Percentiles rank a stretch among this genome's conserved stretches.
Evolutionary conservation across 768 basidiomycete genomes (phyloP).

Genomic region (Mycena metata): DNA sequence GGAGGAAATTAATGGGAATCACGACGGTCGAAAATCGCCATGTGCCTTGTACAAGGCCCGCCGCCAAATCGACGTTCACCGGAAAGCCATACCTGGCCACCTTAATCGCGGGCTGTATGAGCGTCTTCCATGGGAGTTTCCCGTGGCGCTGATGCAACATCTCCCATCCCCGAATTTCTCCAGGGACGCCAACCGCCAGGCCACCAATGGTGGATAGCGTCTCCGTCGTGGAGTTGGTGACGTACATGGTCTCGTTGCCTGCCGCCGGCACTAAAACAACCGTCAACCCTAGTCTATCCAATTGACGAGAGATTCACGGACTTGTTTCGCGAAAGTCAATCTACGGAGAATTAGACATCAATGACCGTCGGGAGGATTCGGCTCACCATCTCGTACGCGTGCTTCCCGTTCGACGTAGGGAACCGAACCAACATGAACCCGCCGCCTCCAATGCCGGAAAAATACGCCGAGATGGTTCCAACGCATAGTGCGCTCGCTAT

Average conservation of each 20-base stretch:
- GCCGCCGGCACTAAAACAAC: slow-evolving; percentile 59
- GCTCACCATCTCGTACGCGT: slow-evolving; percentile 32
- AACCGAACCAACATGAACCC: slow-evolving; percentile 40
- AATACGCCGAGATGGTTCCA: slow-evolving; percentile 53
- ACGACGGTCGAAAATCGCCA: not conserved
- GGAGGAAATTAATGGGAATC: not conserved
- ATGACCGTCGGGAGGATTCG: not conserved
- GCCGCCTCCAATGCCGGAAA: slow-evolving; percentile 48
- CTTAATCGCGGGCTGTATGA: slow-evolving; percentile 71
- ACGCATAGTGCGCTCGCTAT: slow-evolving; percentile 60
- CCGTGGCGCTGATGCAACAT: slow-evolving; percentile 77
- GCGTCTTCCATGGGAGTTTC: slow-evolving; percentile 68
- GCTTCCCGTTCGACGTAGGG: slow-evolving; percentile 3
- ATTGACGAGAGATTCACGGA: not conserved
- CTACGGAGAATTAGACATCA: slow-evolving; percentile 52
- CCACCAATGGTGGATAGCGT: slow-evolving; percentile 69
- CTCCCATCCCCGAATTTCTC: slow-evolving; percentile 80
- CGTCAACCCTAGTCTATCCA: not conserved
- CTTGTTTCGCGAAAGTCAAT: slow-evolving; percentile 78
- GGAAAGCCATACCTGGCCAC: slow-evolving; percentile 56
- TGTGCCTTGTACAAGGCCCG: slow-evolving; percentile 15
- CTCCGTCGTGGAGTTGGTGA: slow-evolving; percentile 46
- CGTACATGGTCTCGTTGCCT: slow-evolving; percentile 73
- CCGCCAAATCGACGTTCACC: slow-evolving; percentile 38
- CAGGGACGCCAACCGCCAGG: slow-evolving; percentile 76